phyloP scores from a whole-genome alignment of 805 yeast species.

The Kluyveromyces dobzhanskii region DNA sequence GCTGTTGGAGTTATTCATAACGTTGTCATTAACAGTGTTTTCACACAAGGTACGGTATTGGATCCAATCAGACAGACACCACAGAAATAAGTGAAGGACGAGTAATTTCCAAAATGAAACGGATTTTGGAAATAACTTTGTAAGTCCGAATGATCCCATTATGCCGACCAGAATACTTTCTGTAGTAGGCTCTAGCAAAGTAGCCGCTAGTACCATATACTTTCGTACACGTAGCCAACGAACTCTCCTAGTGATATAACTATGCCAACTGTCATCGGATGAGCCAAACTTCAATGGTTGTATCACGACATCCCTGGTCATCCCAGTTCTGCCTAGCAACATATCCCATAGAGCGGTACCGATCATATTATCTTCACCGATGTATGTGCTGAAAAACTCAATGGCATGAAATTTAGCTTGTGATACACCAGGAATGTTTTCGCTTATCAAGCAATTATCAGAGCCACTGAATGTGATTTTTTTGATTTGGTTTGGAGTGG shows the following conservation, averaged over 20 bases:
- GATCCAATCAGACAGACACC: constrained; percentile 58
- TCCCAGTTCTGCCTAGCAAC: constrained; percentile 61
- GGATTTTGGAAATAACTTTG: constrained; percentile 34
- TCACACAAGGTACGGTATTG: constrained; percentile 43
- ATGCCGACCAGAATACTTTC: constrained; percentile 63
- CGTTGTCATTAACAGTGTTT: constrained; percentile 8
- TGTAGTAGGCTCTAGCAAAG: constrained; percentile 79
- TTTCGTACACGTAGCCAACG: constrained; percentile 83
- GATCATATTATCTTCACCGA: constrained; percentile 91
- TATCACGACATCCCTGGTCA: constrained; percentile 69
- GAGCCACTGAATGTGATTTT: constrained; percentile 6
- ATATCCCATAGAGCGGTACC: constrained; percentile 74
- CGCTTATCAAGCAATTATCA: constrained; percentile 17
- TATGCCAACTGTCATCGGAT: constrained; percentile 33
- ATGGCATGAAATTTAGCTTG: constrained; percentile 36
- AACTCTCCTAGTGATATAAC: constrained; percentile 60
- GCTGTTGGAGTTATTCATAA: neutral
- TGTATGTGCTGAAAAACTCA: constrained; percentile 65
- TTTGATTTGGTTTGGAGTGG: neutral
- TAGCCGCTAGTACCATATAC: constrained; percentile 81
- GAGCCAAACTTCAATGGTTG: constrained; percentile 55
- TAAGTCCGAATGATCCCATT: constrained; percentile 54
- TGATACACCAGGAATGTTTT: constrained; percentile 1
- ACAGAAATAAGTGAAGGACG: constrained; percentile 44
- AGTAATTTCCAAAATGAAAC: constrained; percentile 34